A percentile compares a stretch with the other conserved stretches of the same genome.
phyloP scores from a whole-genome alignment of 257 asterid species.

The Ligustrum vulgare region DNA sequence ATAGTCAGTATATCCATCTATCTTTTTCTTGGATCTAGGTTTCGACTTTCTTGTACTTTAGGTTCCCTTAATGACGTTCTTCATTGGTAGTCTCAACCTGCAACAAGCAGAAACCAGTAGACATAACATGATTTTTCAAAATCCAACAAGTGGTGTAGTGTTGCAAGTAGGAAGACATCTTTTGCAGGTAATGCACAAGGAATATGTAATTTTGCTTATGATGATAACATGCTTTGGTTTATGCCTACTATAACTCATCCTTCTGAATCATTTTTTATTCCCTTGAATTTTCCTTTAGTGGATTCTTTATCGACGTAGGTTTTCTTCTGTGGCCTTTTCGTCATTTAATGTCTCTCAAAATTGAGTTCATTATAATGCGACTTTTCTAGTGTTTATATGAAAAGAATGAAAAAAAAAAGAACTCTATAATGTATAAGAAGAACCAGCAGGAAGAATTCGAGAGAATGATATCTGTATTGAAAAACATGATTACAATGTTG shows the following conservation, averaged over 20 bases:
- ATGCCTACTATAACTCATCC: neutral
- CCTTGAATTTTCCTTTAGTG: neutral
- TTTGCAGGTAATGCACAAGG: slow-evolving; percentile 31
- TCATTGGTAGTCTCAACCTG: slow-evolving; percentile 37
- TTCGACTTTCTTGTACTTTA: slow-evolving; percentile 32
- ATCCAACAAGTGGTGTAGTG: slow-evolving; percentile 36
- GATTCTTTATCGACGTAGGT: slow-evolving; percentile 1
- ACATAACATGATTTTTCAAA: slow-evolving; percentile 14
- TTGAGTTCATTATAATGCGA: too few species aligned
- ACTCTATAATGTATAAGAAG: too few species aligned
- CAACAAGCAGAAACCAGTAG: slow-evolving; percentile 29
- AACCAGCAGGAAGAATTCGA: too few species aligned
- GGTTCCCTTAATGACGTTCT: slow-evolving; percentile 48
- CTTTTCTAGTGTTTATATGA: too few species aligned
- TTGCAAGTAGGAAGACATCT: slow-evolving; percentile 49
- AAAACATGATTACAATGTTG: too few species aligned
- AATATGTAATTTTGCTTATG: slow-evolving; percentile 7
- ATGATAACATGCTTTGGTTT: neutral
- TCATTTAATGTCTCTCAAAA: too few species aligned
- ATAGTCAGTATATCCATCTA: neutral
- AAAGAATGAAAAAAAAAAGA: too few species aligned
- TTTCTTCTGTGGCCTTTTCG: neutral
- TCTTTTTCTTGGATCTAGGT: slow-evolving; percentile 13
- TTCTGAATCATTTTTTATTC: neutral
- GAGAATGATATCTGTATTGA: too few species aligned